A percentile compares a stretch with the other conserved stretches of the same genome.
Conservation (phyloP, 805 yeast species). For the Spathaspora girioi region DNA sequence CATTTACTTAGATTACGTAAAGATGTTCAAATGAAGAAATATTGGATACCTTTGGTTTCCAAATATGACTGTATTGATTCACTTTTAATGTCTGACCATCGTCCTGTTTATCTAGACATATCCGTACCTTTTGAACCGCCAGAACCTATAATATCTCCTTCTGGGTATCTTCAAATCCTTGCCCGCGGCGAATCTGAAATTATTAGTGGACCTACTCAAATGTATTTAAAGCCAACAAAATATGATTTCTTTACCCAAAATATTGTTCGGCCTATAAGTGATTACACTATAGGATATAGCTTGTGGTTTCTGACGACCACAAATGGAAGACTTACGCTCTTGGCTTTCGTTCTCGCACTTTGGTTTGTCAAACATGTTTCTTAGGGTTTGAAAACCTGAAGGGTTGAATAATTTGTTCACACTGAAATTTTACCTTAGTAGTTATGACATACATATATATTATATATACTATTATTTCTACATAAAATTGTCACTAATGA, state of each 20-base stretch:
- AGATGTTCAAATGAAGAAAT: neutral
- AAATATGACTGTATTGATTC: slow-evolving; percentile 48
- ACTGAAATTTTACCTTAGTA: neutral
- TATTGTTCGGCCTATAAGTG: slow-evolving; percentile 23
- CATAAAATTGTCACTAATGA: neutral
- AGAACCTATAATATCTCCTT: slow-evolving; percentile 20
- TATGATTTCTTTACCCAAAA: slow-evolving; percentile 24
- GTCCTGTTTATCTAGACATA: slow-evolving; percentile 62
- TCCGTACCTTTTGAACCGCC: slow-evolving; percentile 45
- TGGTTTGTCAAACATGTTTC: slow-evolving; percentile 5
- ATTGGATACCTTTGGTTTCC: slow-evolving; percentile 20
- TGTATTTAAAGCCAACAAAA: slow-evolving; percentile 32
- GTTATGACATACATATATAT: neutral
- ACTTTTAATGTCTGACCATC: slow-evolving; percentile 68
- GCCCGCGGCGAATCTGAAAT: slow-evolving; percentile 8
- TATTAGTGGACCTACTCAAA: slow-evolving; percentile 38
- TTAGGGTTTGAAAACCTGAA: neutral
- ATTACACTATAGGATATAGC: slow-evolving; percentile 28
- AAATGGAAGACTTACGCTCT: slow-evolving; percentile 25
- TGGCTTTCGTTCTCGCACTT: slow-evolving; percentile 13
- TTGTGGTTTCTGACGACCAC: slow-evolving; percentile 34
- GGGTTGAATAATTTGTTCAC: neutral
- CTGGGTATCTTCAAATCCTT: slow-evolving; percentile 28
- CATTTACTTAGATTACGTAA: neutral
- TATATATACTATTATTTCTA: neutral